Evolutionary conservation across 2,329 filamentous ascomycete genomes (phyloP), one percentile per base, ranked within the genome.

Genomic region (Seiridium cupressi): DNA sequence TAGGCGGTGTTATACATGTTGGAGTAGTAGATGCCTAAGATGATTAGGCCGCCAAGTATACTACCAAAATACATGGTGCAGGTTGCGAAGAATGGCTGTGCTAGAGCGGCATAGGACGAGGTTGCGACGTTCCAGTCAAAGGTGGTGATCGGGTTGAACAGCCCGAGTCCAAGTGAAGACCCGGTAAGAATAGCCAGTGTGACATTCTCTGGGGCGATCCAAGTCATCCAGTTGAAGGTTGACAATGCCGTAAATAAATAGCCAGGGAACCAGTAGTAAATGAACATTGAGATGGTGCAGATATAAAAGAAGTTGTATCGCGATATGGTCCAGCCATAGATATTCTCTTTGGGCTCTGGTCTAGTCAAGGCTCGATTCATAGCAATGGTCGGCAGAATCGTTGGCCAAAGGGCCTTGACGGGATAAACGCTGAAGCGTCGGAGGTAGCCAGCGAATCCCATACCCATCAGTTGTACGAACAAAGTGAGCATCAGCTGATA

Each of bases 191-290:
- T 74, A 10, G 78, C 73, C 1, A 81, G 68, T 5, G 74, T 76
- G 48, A 78, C 62, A 56, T 80, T 81, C 38, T 76, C 64, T 0
- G 80, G 80, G 0, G 77, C 69, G n/a, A 81, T 80, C 80, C 79
- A 82, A 0, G 77, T 78, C 72, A 81, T 81, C 78, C 79, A 82
- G 66, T 78, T 77, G 68, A 82, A 81, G 1, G 74, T 71, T 13
- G 72, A 72, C 2, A 81, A 68, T 1, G 75, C 77, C 0, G 69
- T 73, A 65, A 81, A 81, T 3, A 82, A 67, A 51, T 74, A 79
- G n/a, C 74, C 74, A 0, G 79, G 80, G 9, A 82, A 69, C 78
- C 78, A 82, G 66, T 79, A 82, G 68, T 79, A 82, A 31, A 81
- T 49, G 46, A 78, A 77, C 9, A 69, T 68, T 54, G 77, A 66